Percentiles rank a stretch among this genome's conserved stretches.
phyloP scores from a whole-genome alignment of 2,329 filamentous ascomycete species.

The Parastagonospora nodorum region DNA sequence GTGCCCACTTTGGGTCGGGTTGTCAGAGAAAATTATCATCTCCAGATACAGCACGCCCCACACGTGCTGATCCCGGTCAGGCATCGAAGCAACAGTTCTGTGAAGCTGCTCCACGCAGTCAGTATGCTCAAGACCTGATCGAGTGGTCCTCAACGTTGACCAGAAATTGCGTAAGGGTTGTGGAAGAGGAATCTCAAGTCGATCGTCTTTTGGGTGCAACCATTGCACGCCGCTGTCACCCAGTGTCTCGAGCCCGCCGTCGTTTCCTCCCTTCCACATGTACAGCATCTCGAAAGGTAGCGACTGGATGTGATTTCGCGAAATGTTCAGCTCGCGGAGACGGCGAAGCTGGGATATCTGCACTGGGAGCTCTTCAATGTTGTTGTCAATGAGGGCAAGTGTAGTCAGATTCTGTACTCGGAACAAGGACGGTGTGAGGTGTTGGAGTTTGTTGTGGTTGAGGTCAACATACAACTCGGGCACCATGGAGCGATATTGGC shows the following conservation, averaged over 20 bases:
- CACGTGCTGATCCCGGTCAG: no score
- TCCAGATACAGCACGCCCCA: no score
- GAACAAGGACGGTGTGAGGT: conserved; percentile 31
- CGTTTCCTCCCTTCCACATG: conserved; percentile 20
- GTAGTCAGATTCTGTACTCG: conserved; percentile 29
- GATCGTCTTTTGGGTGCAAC: background rate
- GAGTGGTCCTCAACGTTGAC: no score
- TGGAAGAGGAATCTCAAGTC: background rate
- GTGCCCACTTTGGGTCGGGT: no score
- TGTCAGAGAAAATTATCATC: no score
- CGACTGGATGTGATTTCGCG: conserved; percentile 25
- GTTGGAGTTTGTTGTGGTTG: conserved; percentile 23
- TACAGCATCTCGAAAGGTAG: conserved; percentile 35
- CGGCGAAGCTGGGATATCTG: conserved; percentile 26
- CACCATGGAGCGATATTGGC: conserved; percentile 37
- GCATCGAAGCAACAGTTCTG: no score
- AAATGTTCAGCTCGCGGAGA: conserved; percentile 27
- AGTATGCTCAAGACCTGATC: no score
- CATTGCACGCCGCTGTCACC: background rate
- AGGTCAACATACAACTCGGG: conserved; percentile 33
- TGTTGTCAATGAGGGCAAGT: conserved; percentile 29
- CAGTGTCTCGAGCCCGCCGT: conserved; percentile 10
- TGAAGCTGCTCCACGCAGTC: no score
- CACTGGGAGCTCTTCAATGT: conserved; percentile 34
- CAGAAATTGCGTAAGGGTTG: no score